These are phyloP conservation scores for Ichthyophonus hoferi DNA, from an alignment of 208 protist species.

Conservation along the genomic window DNA sequence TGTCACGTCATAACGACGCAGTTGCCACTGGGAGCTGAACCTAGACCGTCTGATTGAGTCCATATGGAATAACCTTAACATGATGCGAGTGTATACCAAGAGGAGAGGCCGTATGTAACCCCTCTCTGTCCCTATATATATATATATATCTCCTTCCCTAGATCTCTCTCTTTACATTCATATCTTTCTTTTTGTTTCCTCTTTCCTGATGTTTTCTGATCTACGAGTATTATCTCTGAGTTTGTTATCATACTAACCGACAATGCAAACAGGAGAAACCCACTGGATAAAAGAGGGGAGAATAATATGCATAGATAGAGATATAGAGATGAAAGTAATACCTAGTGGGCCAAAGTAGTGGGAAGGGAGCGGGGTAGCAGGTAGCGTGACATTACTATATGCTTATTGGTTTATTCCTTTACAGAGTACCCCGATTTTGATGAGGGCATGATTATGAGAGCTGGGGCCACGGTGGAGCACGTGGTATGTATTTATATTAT, in stretches of 20 bases:
- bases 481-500: conserved; percentile 57
- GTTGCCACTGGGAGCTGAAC: conserved; percentile 89
- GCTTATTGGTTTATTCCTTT: too few species aligned
- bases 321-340: too few species aligned
- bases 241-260: too few species aligned
- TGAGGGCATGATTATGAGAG: conserved; percentile 87
- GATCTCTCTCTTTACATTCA: not conserved
- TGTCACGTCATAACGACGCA: not conserved
- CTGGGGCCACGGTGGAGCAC: conserved; percentile 78
- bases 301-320: too few species aligned
- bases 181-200: not conserved
- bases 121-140: not conserved
- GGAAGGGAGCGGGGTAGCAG: too few species aligned
- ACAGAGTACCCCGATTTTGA: conserved; percentile 88
- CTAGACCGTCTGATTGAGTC: conserved; percentile 91
- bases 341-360: too few species aligned
- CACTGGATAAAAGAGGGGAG: too few species aligned
- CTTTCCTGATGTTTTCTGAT: not conserved
- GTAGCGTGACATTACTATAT: too few species aligned
- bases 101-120: conserved; percentile 70
- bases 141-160: not conserved
- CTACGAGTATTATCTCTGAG: not conserved
- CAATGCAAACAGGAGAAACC: too few species aligned
- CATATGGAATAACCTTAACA: conserved; percentile 95
- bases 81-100: conserved; percentile 95